These are phyloP conservation scores for Phytopythium kandeliae DNA, from an alignment of 352 stramenopile species.

Conservation along the genomic window DNA sequence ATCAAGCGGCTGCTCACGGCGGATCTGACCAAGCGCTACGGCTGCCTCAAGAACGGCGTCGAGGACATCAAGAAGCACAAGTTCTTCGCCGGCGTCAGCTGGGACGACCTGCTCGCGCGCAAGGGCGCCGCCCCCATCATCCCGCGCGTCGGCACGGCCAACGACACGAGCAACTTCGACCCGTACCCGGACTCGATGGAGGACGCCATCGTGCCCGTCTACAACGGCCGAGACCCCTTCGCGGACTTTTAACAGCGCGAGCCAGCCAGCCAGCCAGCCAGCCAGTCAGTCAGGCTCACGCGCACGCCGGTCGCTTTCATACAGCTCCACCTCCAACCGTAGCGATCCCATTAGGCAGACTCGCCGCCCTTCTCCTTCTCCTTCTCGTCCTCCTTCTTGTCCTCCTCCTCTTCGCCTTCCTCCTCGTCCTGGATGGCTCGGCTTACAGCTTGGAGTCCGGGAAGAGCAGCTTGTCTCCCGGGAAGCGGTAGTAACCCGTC, in stretches of 20 bases:
- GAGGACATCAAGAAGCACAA: slow-evolving; percentile 97
- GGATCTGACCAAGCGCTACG: slow-evolving; percentile 96
- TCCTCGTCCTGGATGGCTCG: no score
- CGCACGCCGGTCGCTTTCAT: no score
- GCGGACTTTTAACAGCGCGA: slow-evolving; percentile 80
- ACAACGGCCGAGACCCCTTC: slow-evolving; percentile 92
- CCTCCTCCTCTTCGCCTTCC: not conserved
- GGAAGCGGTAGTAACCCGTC: slow-evolving; percentile 32
- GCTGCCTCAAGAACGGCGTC: slow-evolving; percentile 94
- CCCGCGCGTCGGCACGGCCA: slow-evolving; percentile 84
- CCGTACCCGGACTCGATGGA: slow-evolving; percentile 93
- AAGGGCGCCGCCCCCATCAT: slow-evolving; percentile 93
- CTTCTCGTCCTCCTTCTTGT: no score
- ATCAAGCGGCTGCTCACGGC: slow-evolving; percentile 96
- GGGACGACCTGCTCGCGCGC: slow-evolving; percentile 84
- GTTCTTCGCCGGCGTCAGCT: slow-evolving; percentile 92
- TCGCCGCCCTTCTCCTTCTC: no score
- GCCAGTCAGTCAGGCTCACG: no score
- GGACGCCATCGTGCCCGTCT: slow-evolving; percentile 88
- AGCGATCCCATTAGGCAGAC: no score
- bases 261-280: no score
- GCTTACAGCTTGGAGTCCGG: slow-evolving; percentile 36
- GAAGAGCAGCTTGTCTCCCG: slow-evolving; percentile 41
- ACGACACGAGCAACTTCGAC: slow-evolving; percentile 97
- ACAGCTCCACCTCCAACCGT: no score